Percentiles rank a stretch among this genome's conserved stretches.
These are phyloP conservation scores for Fistulifera pelliculosa DNA, from an alignment of 108 stramenopile genomes.

Conservation along the genomic window DNA sequence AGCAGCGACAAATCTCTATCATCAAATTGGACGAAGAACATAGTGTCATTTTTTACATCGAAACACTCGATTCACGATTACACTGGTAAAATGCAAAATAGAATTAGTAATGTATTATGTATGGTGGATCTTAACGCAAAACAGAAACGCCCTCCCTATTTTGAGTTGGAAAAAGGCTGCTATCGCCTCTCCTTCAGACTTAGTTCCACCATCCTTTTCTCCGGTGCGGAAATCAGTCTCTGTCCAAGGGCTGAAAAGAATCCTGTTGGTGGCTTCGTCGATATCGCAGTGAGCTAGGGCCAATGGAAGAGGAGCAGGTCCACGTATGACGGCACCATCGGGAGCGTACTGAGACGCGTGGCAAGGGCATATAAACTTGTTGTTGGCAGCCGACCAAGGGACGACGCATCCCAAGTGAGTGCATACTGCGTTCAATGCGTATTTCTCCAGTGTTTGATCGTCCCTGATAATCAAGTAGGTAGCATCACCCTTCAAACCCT, in stretches of 20 bases:
- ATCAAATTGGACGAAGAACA: too few species aligned
- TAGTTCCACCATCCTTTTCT: constrained; percentile 95
- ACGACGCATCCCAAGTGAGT: constrained; percentile 98
- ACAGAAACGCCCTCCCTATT: too few species aligned
- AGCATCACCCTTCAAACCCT: constrained; percentile 98
- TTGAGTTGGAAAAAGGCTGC: too few species aligned
- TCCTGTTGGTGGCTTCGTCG: constrained; percentile 71
- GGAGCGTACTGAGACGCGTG: constrained; percentile 97
- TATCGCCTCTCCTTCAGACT: too few species aligned
- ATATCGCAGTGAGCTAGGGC: constrained; percentile 89
- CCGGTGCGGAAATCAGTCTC: constrained; percentile 96
- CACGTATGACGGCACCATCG: constrained; percentile 91
- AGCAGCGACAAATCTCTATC: too few species aligned
- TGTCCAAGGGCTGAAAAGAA: constrained; percentile 88
- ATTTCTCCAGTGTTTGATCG: constrained; percentile 76
- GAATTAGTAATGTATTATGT: too few species aligned
- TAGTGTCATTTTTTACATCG: too few species aligned
- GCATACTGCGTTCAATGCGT: constrained; percentile 91
- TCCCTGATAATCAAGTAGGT: constrained; percentile 93
- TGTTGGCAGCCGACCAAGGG: constrained; percentile 94
- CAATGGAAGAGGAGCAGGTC: constrained; percentile 93
- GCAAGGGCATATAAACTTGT: constrained; percentile 99
- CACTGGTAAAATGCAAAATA: too few species aligned
- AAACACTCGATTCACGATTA: too few species aligned
- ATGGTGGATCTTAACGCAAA: too few species aligned